A percentile compares a stretch with the other conserved stretches of the same genome.
Conservation (phyloP, 345 rosid species). For the Mercurialis annua region DNA sequence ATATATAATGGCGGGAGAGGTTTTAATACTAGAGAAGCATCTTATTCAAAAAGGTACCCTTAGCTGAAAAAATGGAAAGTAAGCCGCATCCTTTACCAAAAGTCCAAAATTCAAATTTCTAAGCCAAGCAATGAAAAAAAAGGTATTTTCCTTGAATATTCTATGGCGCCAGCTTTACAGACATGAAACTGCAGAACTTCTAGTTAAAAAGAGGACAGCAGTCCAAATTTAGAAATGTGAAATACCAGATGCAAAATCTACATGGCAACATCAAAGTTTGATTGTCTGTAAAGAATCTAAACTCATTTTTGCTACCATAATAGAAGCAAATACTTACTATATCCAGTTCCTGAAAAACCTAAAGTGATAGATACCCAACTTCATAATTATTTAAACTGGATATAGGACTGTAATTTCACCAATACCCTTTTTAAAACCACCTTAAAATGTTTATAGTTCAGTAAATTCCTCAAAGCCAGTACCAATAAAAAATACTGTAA, state of each 20-base stretch:
- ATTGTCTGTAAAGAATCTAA: neutral
- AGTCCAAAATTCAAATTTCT: neutral
- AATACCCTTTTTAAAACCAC: neutral
- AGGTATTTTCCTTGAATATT: neutral
- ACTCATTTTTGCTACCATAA: neutral
- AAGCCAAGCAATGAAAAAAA: neutral
- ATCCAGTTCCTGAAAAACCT: neutral
- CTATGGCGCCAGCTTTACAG: neutral
- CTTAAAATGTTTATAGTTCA: neutral
- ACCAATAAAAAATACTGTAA: neutral
- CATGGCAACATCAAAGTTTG: neutral
- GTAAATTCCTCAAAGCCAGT: neutral
- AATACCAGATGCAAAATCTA: neutral
- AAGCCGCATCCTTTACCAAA: neutral
- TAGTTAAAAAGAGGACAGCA: neutral
- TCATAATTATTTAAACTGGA: neutral
- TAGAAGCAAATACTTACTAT: neutral
- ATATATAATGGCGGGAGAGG: no score
- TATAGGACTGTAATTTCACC: neutral
- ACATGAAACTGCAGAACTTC: conserved; percentile 1
- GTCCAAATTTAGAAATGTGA: neutral
- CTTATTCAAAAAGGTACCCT: neutral
- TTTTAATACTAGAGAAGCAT: no score
- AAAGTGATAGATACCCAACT: neutral
- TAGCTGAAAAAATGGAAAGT: neutral